Base-by-base conservation (phyloP, 2,329 filamentous ascomycete species). In the Aspergillus sp. region DNA sequence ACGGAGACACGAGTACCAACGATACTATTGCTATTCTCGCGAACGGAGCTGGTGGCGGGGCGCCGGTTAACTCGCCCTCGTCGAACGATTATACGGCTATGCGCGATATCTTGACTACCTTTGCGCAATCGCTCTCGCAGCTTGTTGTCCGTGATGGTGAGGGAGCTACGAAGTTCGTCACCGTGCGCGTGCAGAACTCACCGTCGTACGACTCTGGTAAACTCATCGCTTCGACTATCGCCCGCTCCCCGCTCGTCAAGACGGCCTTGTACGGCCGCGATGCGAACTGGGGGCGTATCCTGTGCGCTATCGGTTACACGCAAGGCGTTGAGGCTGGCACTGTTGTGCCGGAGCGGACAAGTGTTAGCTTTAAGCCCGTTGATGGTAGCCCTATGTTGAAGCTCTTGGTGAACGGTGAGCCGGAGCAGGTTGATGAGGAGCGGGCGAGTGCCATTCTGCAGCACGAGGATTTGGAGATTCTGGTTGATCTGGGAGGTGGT, bases 141-240 rank as follows among this genome's bases (percentile, higher is more conserved):
- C 85, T 96, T 25, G 85, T 98, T 47, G 90, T 98, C 47, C 87
- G 91, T 49, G 93, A 98, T 65, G 93, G 93, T 59, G 93, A 98
- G 71, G 93, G 93, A 49, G 93, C 93, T 3, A 98, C 93, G 47
- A 98, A 98, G 71, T 98, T 98, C 66, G 90, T 98, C 51, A 95
- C 90, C 4, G 88, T 98, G 58, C 85, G 84, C 51, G 88, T 97
- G 32, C 80, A 79, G 42, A 86, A 90, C 59, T 83, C 86, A 3
- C 76, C 81, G 1, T 79, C 80, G 42, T 83, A 88, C 62, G 74
- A 77, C 43, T 85, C 83, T 42, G 90, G 89, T 1, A 83, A 87
- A 48, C 80, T 84, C 62, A 84, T 96, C 52, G 93, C 90, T 9
- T 86, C 85, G 53, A 85, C 88, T 42, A 96, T 98, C 64, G 90